Base-by-base conservation (phyloP, 345 rosid species). In the Euphorbia lathyris region DNA sequence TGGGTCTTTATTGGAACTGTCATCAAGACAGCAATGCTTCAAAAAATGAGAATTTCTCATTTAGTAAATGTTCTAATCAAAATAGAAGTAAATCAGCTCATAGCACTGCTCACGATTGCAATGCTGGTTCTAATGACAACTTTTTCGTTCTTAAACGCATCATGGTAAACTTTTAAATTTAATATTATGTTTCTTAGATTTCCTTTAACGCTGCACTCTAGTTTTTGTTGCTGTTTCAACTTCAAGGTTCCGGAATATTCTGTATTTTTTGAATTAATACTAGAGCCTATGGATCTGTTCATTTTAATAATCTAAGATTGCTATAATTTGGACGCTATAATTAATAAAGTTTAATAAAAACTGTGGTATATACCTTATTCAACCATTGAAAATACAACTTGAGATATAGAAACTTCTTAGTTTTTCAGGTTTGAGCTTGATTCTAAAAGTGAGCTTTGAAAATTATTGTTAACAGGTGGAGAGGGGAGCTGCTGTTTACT, bases 1-100 rank as follows among this genome's bases (percentile, higher is more conserved):
- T 93, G 79, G 96, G 96, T 60, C 84, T 88, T 81, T 85, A 86
- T 70, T 88, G 96, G 97, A 82, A 86, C 77, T 93, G 92, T 76
- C 79, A 86, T 68, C 75, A 81, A 75, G 85, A 80, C 52, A 67
- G 32, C 50, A 81, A 84, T 29, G 74, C 77, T 76, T 81, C 90
- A 67, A 72, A 68, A 70, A 79, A 78, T 69, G 78, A 74, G 72
- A 82, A 79, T 72, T 61, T 68, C 65, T 79, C 86, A 20, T 79
- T 55, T 60, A 72, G 56, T 77, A 70, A 53, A 65, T 74, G 58
- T 36, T 78, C 72, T 34, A 76, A 74, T 56, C 47, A 76, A 53
- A 29, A 56, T 69, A 59, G 55, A 45, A 79, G 72, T 74, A 73
- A 76, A 77, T 72, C 81, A n/a, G 52, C 69, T 45, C 65, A 78